Evolutionary conservation across 1,284 basidiomycete genomes (phyloP), one percentile per base, ranked within the genome.

Genomic region (Tilletia setariae): DNA sequence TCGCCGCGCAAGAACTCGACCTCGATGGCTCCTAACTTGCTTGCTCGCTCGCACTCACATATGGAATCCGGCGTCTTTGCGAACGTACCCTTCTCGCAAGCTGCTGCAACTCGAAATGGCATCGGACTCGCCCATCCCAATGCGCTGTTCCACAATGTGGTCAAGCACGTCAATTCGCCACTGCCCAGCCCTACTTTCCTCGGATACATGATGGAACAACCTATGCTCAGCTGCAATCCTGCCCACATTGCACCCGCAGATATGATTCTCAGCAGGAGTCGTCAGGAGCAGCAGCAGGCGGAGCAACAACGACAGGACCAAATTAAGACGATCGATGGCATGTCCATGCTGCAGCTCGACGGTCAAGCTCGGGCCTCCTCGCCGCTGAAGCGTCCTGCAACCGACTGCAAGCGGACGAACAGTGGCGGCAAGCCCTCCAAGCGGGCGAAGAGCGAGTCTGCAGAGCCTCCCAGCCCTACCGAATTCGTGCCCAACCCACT

Each of bases 391-490:
- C 21, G 28, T 21, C 51, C 23, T 13, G 21, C 51, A 6, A 28
- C 51, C 28, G 51, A 53, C 11, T 21, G 21, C 51, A 25, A 15
- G 23, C 51, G 28, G 28, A 23, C 51, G 21, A 53, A 25, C 51
- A 25, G 51, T 23, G 28, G 51, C 15, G 28, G 51, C 51, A 53
- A 53, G 51, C 51, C 51, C 8, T 23, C 16, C 21, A 53, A 53
- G 51, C 51, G 51, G 21, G 51, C 28, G 23, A 53, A 53, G 51
- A 53, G 51, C 51, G 51, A 53, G 51, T 53, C 51, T 6, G 51
- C 28, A 15, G 51, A 53, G 51, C 51, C 51, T 25, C 28, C 21
- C 51, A 25, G 23, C 28, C 47, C 47, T 25, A 28, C 21, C 23
- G 51, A 53, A 23, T 11, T 13, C 13, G 21, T 53, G 6, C 23